phyloP scores from a whole-genome alignment of 148 eudicot species.

The Chenopodium formosanum region DNA sequence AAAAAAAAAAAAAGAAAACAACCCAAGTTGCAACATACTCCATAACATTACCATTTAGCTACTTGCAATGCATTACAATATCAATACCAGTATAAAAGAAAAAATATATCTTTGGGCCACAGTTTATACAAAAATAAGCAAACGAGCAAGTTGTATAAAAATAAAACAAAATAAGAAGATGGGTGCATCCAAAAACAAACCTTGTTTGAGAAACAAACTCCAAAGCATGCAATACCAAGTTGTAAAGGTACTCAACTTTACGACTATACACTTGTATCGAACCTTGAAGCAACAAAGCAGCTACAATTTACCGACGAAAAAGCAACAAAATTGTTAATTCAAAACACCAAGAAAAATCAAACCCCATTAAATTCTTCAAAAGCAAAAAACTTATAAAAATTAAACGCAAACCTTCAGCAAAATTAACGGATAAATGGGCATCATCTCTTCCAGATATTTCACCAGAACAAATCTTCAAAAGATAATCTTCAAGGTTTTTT shows the following conservation, averaged over 20 bases:
- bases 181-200: constrained; percentile 31
- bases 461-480: constrained; percentile 86
- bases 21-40: too few relatives aligned
- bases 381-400: neutral
- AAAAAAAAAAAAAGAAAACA: neutral
- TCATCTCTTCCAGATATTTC: constrained; percentile 48
- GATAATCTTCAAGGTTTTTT: constrained; percentile 73
- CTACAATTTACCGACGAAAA: constrained; percentile 43
- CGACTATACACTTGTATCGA: constrained; percentile 88
- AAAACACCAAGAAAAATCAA: constrained; percentile 7
- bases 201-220: constrained; percentile 75
- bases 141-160: neutral
- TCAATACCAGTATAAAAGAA: neutral
- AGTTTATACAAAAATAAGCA: neutral
- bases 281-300: constrained; percentile 87
- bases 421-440: constrained; percentile 55
- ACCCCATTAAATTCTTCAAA: neutral
- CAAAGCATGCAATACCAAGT: constrained; percentile 78
- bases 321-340: neutral
- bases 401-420: constrained; percentile 64
- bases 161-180: constrained; percentile 6
- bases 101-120: too few relatives aligned
- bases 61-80: neutral
- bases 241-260: constrained; percentile 89
- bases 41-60: neutral